phyloP scores from a whole-genome alignment of 768 basidiomycete genomes.

The Hypsizygus marmoreus region DNA sequence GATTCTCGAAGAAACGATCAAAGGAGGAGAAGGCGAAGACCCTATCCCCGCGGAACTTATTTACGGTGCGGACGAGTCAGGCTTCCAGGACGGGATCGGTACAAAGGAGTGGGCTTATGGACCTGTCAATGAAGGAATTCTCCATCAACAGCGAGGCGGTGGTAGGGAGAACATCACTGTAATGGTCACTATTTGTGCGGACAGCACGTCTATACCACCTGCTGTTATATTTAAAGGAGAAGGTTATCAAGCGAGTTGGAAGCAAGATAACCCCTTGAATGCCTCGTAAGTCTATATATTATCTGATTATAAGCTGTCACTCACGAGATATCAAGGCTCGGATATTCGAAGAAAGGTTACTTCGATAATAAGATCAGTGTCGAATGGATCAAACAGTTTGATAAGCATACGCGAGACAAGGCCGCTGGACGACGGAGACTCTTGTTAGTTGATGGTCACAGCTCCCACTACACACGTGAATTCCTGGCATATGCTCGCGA shows the following conservation, averaged over 20 bases:
- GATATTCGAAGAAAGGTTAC: constrained; percentile 33
- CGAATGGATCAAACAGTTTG: constrained; percentile 32
- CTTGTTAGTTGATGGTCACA: constrained; percentile 44
- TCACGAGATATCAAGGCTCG: constrained; percentile 20
- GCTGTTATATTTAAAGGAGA: constrained; percentile 42
- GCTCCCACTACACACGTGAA: constrained; percentile 35
- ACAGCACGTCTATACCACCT: constrained; percentile 33
- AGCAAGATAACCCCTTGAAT: constrained; percentile 34
- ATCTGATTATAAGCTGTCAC: background rate
- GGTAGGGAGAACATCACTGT: constrained; percentile 37
- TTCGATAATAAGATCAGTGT: constrained; percentile 25
- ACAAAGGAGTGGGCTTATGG: constrained; percentile 31
- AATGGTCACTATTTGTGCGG: constrained; percentile 41
- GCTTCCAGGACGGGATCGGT: constrained; percentile 26
- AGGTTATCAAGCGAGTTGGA: constrained; percentile 30
- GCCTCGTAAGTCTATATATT: constrained; percentile 29
- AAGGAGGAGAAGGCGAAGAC: constrained; percentile 14
- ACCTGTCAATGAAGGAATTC: constrained; percentile 17
- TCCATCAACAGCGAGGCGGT: constrained; percentile 23
- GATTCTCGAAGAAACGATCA: constrained; percentile 27
- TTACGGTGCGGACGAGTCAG: constrained; percentile 37
- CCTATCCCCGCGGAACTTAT: constrained; percentile 26
- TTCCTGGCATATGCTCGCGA: constrained; percentile 33
- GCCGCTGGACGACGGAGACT: constrained; percentile 28
- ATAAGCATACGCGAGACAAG: constrained; percentile 35